These are phyloP conservation scores for Wallacemonas rigidus DNA, from an alignment of 208 protist species.

Conservation along the genomic window DNA sequence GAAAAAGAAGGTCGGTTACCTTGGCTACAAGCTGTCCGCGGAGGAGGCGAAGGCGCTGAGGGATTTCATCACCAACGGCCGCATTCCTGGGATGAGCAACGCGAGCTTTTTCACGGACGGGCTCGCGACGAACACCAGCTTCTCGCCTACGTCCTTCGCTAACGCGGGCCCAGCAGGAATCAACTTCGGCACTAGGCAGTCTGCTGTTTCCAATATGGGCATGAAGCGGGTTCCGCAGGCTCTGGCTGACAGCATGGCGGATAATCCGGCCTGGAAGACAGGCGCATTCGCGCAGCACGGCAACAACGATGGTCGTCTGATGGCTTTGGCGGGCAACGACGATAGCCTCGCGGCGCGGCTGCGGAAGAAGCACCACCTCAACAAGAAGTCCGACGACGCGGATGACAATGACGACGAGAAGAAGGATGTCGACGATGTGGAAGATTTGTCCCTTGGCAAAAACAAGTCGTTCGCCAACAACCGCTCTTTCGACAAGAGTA, in stretches of 20 bases:
- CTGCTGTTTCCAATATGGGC: background rate
- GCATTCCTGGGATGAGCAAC: slow-evolving; percentile 11
- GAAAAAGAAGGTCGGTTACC: slow-evolving; percentile 76
- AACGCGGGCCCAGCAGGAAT: background rate
- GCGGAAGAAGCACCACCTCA: slow-evolving; percentile 70
- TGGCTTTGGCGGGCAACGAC: slow-evolving; percentile 53
- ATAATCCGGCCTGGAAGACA: slow-evolving; percentile 1
- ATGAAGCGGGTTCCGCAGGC: background rate
- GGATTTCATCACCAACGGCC: slow-evolving; percentile 42
- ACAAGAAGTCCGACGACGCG: slow-evolving; percentile 29
- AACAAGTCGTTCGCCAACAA: slow-evolving; percentile 35
- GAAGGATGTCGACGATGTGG: background rate
- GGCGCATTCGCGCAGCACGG: slow-evolving; percentile 9
- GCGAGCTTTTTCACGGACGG: slow-evolving; percentile 16
- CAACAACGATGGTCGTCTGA: slow-evolving; percentile 47
- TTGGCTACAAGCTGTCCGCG: slow-evolving; percentile 79
- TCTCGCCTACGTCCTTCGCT: background rate
- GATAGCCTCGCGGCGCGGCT: slow-evolving; percentile 48
- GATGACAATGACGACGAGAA: slow-evolving; percentile 9
- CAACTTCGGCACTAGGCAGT: slow-evolving; percentile 2
- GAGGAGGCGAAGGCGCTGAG: slow-evolving; percentile 73
- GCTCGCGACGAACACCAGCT: slow-evolving; percentile 9
- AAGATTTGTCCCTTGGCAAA: slow-evolving; percentile 1
- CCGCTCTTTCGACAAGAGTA: slow-evolving; percentile 50
- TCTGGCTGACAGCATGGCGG: slow-evolving; percentile 4